Evolutionary conservation across 1,284 basidiomycete genomes (phyloP).

Genomic region (Microbotryum scabiosae): DNA sequence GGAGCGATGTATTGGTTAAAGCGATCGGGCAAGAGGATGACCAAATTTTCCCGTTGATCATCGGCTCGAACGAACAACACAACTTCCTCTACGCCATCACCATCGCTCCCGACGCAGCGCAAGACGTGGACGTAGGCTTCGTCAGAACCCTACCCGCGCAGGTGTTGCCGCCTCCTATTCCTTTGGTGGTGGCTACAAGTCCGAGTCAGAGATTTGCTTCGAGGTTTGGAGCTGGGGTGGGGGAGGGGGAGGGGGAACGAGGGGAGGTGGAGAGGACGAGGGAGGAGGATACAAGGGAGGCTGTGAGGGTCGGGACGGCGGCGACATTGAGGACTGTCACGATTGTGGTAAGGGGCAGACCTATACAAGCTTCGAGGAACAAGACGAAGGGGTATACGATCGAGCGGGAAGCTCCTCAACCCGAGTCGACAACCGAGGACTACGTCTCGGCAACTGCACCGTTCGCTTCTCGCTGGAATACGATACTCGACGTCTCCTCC

Average conservation of each 20-base stretch:
- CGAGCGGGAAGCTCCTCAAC: background rate
- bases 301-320: background rate
- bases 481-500: conserved; percentile 62
- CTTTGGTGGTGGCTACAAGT: conserved; percentile 15
- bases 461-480: conserved; percentile 80
- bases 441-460: conserved; percentile 54
- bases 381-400: background rate
- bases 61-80: conserved; percentile 65
- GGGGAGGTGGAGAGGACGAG: conserved; percentile 3
- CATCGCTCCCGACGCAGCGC: conserved; percentile 41
- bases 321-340: conserved; percentile 54
- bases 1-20: conserved; percentile 17
- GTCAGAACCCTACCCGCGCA: conserved; percentile 15
- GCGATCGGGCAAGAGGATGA: background rate
- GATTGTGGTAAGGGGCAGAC: conserved; percentile 65
- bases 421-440: background rate
- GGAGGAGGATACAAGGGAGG: conserved; percentile 29
- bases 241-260: background rate
- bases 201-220: conserved; percentile 18
- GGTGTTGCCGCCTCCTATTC: background rate
- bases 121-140: conserved; percentile 16
- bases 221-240: conserved; percentile 2
- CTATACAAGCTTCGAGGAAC: conserved; percentile 41
- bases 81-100: conserved; percentile 78
- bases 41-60: conserved; percentile 54